Conservation (phyloP, 257 asterid genomes). For the Jacaranda copaia region DNA sequence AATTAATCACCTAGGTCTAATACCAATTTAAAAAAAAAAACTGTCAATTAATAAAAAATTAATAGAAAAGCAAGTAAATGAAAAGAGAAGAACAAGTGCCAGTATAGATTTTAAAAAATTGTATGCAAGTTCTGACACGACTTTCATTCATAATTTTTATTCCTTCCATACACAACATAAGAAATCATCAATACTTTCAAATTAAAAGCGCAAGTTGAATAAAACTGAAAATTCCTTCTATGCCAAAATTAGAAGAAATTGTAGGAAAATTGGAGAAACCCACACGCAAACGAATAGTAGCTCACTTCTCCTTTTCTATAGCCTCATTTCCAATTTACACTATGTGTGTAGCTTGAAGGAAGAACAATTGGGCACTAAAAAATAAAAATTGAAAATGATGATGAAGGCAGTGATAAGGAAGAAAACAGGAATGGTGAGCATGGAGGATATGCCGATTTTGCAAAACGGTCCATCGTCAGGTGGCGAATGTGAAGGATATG, state of each 20-base stretch:
- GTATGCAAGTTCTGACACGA: no score
- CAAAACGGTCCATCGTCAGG: constrained; percentile 99
- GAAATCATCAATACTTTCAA: not conserved
- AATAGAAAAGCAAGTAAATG: no score
- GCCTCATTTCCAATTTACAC: constrained; percentile 6
- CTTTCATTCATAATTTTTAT: not conserved
- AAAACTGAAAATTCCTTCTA: not conserved
- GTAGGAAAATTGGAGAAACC: constrained; percentile 19
- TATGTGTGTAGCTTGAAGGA: not conserved
- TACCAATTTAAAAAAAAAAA: no score
- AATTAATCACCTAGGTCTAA: no score
- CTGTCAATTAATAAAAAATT: no score
- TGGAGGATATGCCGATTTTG: constrained; percentile 90
- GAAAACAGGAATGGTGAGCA: constrained; percentile 89
- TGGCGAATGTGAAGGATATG: constrained; percentile 95
- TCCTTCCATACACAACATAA: no score
- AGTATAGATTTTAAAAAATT: no score
- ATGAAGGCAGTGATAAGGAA: constrained; percentile 89
- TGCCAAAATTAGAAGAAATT: not conserved
- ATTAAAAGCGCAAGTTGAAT: not conserved
- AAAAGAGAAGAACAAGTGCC: no score
- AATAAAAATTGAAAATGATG: constrained; percentile 46
- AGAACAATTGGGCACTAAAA: not conserved
- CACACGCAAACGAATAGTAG: constrained; percentile 10
- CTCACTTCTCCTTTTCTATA: not conserved